These are phyloP conservation scores for Podaxis carcinomalis DNA, from an alignment of 768 basidiomycete species.

Conservation along the genomic window DNA sequence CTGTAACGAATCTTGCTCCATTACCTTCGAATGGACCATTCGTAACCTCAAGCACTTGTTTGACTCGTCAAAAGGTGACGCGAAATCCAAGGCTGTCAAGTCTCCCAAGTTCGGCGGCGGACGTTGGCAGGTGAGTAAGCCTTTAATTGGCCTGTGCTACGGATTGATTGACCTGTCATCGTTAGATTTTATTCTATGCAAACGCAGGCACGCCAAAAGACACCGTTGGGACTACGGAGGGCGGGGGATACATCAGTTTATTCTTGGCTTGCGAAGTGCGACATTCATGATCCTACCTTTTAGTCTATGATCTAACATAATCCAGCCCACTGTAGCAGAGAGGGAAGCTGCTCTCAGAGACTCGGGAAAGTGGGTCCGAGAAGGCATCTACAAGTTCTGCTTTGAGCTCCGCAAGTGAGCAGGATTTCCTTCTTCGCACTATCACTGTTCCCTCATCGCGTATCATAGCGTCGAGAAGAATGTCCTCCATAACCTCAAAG, in stretches of 20 bases:
- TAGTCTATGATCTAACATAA: neutral
- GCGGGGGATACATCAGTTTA: constrained; percentile 60
- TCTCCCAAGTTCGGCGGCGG: constrained; percentile 75
- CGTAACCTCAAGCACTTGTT: constrained; percentile 67
- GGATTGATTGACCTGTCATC: constrained; percentile 9
- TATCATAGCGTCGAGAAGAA: constrained; percentile 36
- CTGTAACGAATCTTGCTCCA: constrained; percentile 48
- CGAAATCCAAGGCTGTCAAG: constrained; percentile 74
- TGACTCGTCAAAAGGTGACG: constrained; percentile 74
- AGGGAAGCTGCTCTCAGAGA: constrained; percentile 58
- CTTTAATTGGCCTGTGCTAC: neutral
- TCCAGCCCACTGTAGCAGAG: constrained; percentile 73
- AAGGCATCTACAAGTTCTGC: constrained; percentile 81
- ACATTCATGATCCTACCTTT: neutral
- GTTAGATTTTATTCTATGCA: constrained; percentile 76
- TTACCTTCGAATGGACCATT: constrained; percentile 77
- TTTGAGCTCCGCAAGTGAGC: constrained; percentile 74
- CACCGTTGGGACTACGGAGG: constrained; percentile 29
- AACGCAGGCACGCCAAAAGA: constrained; percentile 69
- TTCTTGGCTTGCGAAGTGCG: constrained; percentile 81
- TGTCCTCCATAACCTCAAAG: constrained; percentile 59
- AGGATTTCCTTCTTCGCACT: neutral
- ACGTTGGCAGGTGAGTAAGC: constrained; percentile 57
- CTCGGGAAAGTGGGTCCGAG: constrained; percentile 75
- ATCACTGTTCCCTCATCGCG: neutral